Base-by-base conservation (phyloP, 331 rosid genomes). In the Rosa hybrid region DNA sequence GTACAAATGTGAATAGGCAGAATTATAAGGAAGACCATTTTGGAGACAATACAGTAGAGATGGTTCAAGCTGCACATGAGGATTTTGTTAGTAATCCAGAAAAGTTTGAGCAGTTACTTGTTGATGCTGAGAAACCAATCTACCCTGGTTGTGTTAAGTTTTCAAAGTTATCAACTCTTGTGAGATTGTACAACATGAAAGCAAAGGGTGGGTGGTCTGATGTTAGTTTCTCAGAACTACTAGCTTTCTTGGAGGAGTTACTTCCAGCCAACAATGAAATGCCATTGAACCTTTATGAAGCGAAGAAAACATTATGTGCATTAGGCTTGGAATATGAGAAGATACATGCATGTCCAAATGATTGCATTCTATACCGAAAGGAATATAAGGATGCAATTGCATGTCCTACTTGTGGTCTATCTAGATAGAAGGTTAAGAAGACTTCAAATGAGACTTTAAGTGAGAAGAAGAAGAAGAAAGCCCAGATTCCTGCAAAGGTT, bases 261-360 rank as follows among this genome's bases (percentile, higher is more conserved):
- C 27, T 78, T 23, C 81, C 81, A 11, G 54, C 69, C 8, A 34
- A 18, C 0, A 78, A 78, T 41, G 16, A 49, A 21, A 20, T 56
- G 12, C 54, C 82, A 4, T 6, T 7, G 1, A 70, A 46, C 0
- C 20, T 79, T 8, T 79, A 59, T 27, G 30, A 27, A 21, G 70
- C 62, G 3, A 79, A 79, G n/a, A 71, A 57, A 38, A 44, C 25
- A 54, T 39, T 79, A 17, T 23, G 49, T 57, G 51, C 71, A 5
- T 57, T 79, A 11, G 72, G 82, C 0, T 71, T 79, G 39, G 77
- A 79, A 10, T 57, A 79, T 30, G 30, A 12, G 38, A 78, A 51
- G 23, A 76, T 76, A 39, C 59, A 76, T 60, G 71, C 56, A 4
- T 60, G 44, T 44, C 54, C 30, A 10, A 76, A 76, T 21, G 71